Evolutionary conservation across 768 basidiomycete genomes (phyloP).

Genomic region (Leccinum uliginosum): DNA sequence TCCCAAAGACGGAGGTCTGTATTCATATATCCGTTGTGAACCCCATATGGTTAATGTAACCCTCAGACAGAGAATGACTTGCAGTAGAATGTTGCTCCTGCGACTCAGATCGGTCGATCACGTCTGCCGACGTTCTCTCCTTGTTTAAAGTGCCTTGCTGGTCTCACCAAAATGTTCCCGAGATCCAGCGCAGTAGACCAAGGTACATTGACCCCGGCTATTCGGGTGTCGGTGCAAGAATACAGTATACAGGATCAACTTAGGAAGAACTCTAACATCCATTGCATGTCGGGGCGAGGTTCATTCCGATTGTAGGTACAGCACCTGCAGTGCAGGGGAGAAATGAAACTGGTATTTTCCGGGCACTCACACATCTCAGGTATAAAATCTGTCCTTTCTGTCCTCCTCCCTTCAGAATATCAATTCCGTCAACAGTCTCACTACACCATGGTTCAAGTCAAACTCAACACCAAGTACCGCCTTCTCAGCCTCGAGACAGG

Average conservation of each 20-base stretch:
- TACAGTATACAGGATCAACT: not conserved
- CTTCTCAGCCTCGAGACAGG: not conserved
- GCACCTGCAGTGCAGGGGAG: not conserved
- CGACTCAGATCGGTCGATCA: no score
- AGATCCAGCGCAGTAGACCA: not conserved
- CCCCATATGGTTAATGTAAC: no score
- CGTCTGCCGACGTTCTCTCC: no score
- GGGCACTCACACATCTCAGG: not conserved
- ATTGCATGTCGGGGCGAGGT: not conserved
- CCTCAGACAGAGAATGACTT: no score
- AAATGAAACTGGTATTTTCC: conserved; percentile 29
- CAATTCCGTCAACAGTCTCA: not conserved
- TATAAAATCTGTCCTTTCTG: not conserved
- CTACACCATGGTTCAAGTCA: not conserved
- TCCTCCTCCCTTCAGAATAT: not conserved
- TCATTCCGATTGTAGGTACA: not conserved
- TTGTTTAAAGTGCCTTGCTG: no score
- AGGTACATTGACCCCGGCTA: not conserved
- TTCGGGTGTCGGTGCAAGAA: not conserved
- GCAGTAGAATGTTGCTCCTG: no score
- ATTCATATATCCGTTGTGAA: no score
- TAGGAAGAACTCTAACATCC: not conserved
- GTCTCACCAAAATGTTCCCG: no score
- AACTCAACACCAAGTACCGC: not conserved
- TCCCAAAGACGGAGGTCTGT: no score